These are phyloP conservation scores for Rubroboletus satanas DNA, from an alignment of 768 basidiomycete genomes.

Conservation along the genomic window DNA sequence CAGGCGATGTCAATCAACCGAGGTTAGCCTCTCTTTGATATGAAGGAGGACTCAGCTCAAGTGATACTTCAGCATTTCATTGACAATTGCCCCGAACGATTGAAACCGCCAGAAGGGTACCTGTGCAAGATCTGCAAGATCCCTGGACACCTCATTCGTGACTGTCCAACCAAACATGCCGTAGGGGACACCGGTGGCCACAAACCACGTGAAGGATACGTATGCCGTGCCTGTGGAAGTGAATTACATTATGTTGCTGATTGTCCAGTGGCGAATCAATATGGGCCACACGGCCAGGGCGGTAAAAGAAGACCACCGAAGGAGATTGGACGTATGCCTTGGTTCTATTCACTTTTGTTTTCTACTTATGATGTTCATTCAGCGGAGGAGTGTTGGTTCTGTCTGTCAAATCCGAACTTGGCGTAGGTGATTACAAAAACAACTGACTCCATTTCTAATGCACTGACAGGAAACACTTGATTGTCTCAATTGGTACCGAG, in stretches of 20 bases:
- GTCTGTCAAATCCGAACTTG: slow-evolving; percentile 88
- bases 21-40: slow-evolving; percentile 42
- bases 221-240: slow-evolving; percentile 89
- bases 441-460: slow-evolving; percentile 1
- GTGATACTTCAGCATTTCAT: slow-evolving; percentile 60
- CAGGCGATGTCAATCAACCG: slow-evolving; percentile 68
- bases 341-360: background rate
- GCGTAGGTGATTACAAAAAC: slow-evolving; percentile 49
- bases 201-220: slow-evolving; percentile 81
- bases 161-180: slow-evolving; percentile 79
- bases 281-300: slow-evolving; percentile 30
- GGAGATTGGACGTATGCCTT: slow-evolving; percentile 77
- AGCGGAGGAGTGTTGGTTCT: slow-evolving; percentile 99
- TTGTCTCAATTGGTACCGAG: slow-evolving; percentile 89
- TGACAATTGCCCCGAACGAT: slow-evolving; percentile 68
- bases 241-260: slow-evolving; percentile 84
- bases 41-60: slow-evolving; percentile 1
- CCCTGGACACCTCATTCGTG: slow-evolving; percentile 83
- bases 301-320: slow-evolving; percentile 53
- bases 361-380: slow-evolving; percentile 9
- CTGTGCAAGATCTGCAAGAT: slow-evolving; percentile 84
- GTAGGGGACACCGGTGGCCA: slow-evolving; percentile 79
- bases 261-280: slow-evolving; percentile 68
- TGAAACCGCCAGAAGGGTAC: slow-evolving; percentile 78
- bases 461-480: slow-evolving; percentile 78